A percentile compares a stretch with the other conserved stretches of the same genome.
phyloP scores from a whole-genome alignment of 2,329 filamentous ascomycete genomes.

The Immersiporthe knoxdaviesiana region DNA sequence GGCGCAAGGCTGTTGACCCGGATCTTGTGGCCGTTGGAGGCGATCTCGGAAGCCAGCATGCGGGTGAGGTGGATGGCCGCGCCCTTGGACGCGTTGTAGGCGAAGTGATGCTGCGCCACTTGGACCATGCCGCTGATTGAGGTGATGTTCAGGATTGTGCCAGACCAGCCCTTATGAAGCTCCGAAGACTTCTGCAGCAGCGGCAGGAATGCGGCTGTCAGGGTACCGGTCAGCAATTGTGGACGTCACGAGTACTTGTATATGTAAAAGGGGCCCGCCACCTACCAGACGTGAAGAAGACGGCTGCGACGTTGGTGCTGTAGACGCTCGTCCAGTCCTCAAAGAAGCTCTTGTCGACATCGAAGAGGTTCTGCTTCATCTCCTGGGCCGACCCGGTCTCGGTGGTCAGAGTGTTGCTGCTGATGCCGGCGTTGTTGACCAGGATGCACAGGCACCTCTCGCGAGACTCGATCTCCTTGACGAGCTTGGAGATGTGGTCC shows the following conservation, averaged over 20 bases:
- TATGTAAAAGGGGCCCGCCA: too few relatives aligned
- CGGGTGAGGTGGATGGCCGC: constrained; percentile 67
- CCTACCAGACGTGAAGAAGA: constrained; percentile 57
- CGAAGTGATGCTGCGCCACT: constrained; percentile 65
- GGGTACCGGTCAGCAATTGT: neutral
- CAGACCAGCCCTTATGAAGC: constrained; percentile 51
- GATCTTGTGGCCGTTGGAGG: constrained; percentile 60
- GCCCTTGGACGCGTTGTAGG: constrained; percentile 67
- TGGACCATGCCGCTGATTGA: constrained; percentile 68
- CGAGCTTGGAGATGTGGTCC: constrained; percentile 60
- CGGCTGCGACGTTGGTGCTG: constrained; percentile 73
- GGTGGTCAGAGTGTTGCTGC: constrained; percentile 58
- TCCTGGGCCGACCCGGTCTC: constrained; percentile 54
- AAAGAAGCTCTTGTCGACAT: constrained; percentile 59
- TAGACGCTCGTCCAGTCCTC: constrained; percentile 75
- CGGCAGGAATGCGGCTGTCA: constrained; percentile 63
- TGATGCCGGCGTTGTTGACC: constrained; percentile 70
- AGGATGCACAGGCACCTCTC: constrained; percentile 66
- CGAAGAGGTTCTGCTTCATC: constrained; percentile 67
- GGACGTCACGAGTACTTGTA: too few relatives aligned
- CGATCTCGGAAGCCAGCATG: constrained; percentile 66
- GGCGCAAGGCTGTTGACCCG: constrained; percentile 77
- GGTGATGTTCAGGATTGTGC: constrained; percentile 70
- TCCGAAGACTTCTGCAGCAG: constrained; percentile 58
- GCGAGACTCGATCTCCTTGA: constrained; percentile 56